These are phyloP conservation scores for Circinella umbellata DNA, from an alignment of 371 early-diverging fungal genomes.

Conservation along the genomic window DNA sequence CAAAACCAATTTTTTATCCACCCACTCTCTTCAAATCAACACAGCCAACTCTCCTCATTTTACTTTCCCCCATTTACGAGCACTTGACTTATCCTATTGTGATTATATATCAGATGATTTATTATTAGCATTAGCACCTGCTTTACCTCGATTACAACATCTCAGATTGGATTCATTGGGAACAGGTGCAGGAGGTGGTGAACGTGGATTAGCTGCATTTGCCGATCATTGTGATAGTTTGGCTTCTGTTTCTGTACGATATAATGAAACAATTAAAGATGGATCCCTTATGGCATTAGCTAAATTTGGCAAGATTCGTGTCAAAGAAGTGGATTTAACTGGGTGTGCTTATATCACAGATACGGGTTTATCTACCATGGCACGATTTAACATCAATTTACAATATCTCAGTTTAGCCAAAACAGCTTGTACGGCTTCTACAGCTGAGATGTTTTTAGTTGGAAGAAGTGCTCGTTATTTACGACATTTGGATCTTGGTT, in stretches of 20 bases:
- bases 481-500: slow-evolving; percentile 22
- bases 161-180: slow-evolving; percentile 26
- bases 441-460: slow-evolving; percentile 9
- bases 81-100: slow-evolving; percentile 34
- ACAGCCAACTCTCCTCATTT: slow-evolving; percentile 4
- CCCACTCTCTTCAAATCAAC: slow-evolving; percentile 12
- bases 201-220: slow-evolving; percentile 33
- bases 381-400: slow-evolving; percentile 28
- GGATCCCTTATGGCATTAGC: slow-evolving; percentile 33
- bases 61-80: slow-evolving; percentile 20
- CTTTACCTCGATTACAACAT: slow-evolving; percentile 21
- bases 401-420: slow-evolving; percentile 22
- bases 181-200: slow-evolving; percentile 19
- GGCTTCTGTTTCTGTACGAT: slow-evolving; percentile 22
- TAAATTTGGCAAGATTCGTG: slow-evolving; percentile 36
- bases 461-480: slow-evolving; percentile 20
- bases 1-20: slow-evolving; percentile 22
- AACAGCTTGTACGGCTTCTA: slow-evolving; percentile 6
- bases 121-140: slow-evolving; percentile 31
- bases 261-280: slow-evolving; percentile 30
- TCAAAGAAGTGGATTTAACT: slow-evolving; percentile 34
- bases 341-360: slow-evolving; percentile 31
- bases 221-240: slow-evolving; percentile 33
- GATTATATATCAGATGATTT: slow-evolving; percentile 35
- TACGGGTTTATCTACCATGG: slow-evolving; percentile 26